Conservation (phyloP, 192 early-diverging fungal genomes). For the Coemansia sp. region DNA sequence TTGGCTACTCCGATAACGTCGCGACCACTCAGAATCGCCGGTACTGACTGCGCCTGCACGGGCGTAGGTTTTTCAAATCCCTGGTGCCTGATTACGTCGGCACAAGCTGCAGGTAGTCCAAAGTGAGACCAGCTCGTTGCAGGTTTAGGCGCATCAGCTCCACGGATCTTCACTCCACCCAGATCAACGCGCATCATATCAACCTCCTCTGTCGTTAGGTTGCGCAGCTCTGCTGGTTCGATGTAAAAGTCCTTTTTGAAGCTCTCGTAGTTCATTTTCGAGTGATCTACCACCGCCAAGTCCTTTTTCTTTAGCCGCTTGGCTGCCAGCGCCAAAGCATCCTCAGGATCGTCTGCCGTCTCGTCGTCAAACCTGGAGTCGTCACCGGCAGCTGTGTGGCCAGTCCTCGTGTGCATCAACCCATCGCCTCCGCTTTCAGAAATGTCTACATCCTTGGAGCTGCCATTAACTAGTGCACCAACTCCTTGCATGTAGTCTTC, state of each 20-base stretch:
- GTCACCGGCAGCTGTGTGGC: slow-evolving; percentile 49
- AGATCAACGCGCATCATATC: slow-evolving; percentile 81
- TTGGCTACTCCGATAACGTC: slow-evolving; percentile 97
- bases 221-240: slow-evolving; percentile 88
- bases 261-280: slow-evolving; percentile 78
- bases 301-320: slow-evolving; percentile 93
- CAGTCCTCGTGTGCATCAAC: not conserved
- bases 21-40: slow-evolving; percentile 93
- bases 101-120: slow-evolving; percentile 80
- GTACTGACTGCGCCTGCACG: slow-evolving; percentile 91
- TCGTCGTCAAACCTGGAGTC: slow-evolving; percentile 59
- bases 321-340: slow-evolving; percentile 77
- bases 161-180: slow-evolving; percentile 93
- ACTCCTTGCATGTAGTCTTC: slow-evolving; percentile 85
- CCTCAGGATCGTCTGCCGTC: slow-evolving; percentile 59
- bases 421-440: slow-evolving; percentile 15
- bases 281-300: slow-evolving; percentile 83
- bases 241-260: slow-evolving; percentile 96
- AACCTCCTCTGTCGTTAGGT: slow-evolving; percentile 82
- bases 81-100: slow-evolving; percentile 52
- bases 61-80: slow-evolving; percentile 83
- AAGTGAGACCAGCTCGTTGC: slow-evolving; percentile 94
- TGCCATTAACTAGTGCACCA: not conserved
- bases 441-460: slow-evolving; percentile 15
- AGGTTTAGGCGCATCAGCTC: slow-evolving; percentile 90